Base-by-base conservation (phyloP, 768 basidiomycete genomes). In the Podaxis sp. region DNA sequence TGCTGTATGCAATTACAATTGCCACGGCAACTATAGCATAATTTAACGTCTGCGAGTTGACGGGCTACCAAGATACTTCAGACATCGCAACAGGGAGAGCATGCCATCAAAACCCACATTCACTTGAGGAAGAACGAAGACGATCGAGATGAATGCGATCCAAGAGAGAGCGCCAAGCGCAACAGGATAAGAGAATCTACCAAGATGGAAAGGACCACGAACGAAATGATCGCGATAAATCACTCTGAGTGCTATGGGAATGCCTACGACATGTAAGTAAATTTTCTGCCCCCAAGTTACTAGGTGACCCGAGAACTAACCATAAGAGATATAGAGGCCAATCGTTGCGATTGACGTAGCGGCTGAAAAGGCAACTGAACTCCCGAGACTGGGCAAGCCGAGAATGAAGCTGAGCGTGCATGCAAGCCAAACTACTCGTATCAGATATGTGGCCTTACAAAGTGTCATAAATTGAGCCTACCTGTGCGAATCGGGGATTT, bases 1-100 rank as follows among this genome's bases (percentile, higher is more conserved):
- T 67, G 58, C 83, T 80, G 70, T 89, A 90, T 1, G 72, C 59
- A 3, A 88, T 67, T 14, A 93, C 87, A 63, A 90, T 88, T 0
- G 86, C 89, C 23, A 91, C 87, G 2, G 89, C 90, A 7, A 91
- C 89, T 44, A 87, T 79, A 0, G 89, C 72, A 67, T 91, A 93
- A 69, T 90, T 91, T 62, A 91, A 74, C 1, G 89, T 89, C 67
- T 89, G 82, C 0, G 83, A 81, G 64, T 83, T 73, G 50, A 91
- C 88, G 5, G 88, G 88, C 82, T 84, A 63, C 5, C 27, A 36
- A 16, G 42, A 44, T 7, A 37, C 21, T n/a, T 23, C 25, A 48
- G 47, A 2, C 47, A 7, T 35, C 25, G 2, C n/a, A 23, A 2
- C 40, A 11, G n/a, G 9, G 7, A 10, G 3, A 59, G 3, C 11